A percentile compares a stretch with the other conserved stretches of the same genome.
These are phyloP conservation scores for Tetrapisispora phaffii DNA, from an alignment of 805 yeast genomes.

Conservation along the genomic window DNA sequence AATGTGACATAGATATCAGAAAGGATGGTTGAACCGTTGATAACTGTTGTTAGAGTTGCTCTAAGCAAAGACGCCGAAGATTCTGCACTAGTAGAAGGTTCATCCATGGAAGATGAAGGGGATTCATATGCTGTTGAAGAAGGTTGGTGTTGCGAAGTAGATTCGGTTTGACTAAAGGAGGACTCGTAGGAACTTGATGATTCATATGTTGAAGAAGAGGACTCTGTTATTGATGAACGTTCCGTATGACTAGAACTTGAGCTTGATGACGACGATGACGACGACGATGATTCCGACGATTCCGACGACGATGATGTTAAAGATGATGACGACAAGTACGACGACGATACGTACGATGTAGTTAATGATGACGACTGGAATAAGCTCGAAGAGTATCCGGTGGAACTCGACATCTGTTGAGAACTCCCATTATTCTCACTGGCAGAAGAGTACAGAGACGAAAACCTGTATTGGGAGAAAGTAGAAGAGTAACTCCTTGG, in stretches of 20 bases:
- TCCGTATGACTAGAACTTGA: slow-evolving; percentile 1
- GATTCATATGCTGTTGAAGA: slow-evolving; percentile 9
- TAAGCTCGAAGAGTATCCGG: background rate
- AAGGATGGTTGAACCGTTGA: slow-evolving; percentile 28
- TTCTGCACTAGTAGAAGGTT: slow-evolving; percentile 10
- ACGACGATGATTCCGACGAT: slow-evolving; percentile 4
- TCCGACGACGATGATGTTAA: slow-evolving; percentile 1
- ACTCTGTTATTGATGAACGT: background rate
- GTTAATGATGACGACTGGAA: background rate
- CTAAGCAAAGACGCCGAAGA: slow-evolving; percentile 5
- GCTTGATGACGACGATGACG: background rate
- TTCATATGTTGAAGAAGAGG: background rate
- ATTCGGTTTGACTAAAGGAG: slow-evolving; percentile 4
- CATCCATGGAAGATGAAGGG: slow-evolving; percentile 12
- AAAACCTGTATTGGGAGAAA: background rate
- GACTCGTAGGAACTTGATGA: slow-evolving; percentile 2
- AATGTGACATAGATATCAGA: slow-evolving; percentile 27
- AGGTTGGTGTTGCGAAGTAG: slow-evolving; percentile 5
- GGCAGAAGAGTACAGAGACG: background rate
- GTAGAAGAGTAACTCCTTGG: background rate
- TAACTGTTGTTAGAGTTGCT: slow-evolving; percentile 21
- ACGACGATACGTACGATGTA: background rate
- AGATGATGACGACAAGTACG: background rate
- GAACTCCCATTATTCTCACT: background rate
- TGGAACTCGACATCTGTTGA: background rate